phyloP scores from a whole-genome alignment of 164 flowering plant genomes.

The Brasenia schreberi region DNA sequence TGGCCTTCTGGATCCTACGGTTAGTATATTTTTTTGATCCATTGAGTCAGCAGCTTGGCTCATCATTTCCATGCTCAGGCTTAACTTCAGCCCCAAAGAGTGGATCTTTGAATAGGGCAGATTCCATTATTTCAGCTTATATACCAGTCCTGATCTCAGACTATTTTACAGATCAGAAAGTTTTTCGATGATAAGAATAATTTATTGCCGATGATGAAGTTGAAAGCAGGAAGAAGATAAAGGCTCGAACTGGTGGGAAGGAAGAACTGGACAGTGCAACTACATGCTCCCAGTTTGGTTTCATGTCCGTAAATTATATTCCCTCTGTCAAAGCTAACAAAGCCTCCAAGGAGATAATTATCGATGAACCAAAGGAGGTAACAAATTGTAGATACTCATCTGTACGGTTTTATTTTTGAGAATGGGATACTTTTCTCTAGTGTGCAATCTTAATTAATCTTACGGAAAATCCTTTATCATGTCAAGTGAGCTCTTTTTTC shows the following conservation, averaged over 20 bases:
- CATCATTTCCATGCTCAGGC: too few species aligned
- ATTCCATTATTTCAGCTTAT: too few species aligned
- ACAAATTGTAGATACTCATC: not conserved
- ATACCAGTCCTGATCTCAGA: too few species aligned
- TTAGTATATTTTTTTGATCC: too few species aligned
- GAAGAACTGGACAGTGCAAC: slow-evolving; percentile 13
- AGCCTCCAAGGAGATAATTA: slow-evolving; percentile 17
- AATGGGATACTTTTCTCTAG: too few species aligned
- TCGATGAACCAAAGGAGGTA: slow-evolving; percentile 35
- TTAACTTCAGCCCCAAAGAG: too few species aligned
- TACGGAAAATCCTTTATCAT: not conserved
- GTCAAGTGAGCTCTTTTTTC: not conserved
- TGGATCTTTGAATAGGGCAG: too few species aligned
- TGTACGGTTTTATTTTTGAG: not conserved
- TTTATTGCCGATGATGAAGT: slow-evolving; percentile 50
- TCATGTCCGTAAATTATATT: slow-evolving; percentile 25
- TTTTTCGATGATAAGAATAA: not conserved
- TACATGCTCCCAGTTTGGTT: slow-evolving; percentile 18
- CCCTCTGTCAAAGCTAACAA: slow-evolving; percentile 23
- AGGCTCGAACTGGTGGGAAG: slow-evolving; percentile 17
- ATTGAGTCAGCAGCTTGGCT: too few species aligned
- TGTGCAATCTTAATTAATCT: not conserved
- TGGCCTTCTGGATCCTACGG: too few species aligned
- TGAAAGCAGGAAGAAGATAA: slow-evolving; percentile 63
- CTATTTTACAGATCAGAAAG: too few species aligned